Evolutionary conservation across 2,329 filamentous ascomycete genomes (phyloP).

Genomic region (Trichoderma endophyticum): DNA sequence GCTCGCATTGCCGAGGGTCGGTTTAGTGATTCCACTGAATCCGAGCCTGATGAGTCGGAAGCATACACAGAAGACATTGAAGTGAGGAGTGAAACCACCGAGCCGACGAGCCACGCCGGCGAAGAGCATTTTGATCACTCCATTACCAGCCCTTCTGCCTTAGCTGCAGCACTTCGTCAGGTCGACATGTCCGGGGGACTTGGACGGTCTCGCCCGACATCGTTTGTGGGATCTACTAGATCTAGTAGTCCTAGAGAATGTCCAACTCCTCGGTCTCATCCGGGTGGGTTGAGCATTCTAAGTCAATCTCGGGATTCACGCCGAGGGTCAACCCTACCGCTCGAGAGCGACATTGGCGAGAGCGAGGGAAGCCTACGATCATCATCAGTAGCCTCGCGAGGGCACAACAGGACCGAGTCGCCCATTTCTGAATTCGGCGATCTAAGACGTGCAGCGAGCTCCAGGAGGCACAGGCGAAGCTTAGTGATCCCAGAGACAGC

Average conservation of each 20-base stretch:
- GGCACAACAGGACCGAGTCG: slow-evolving; percentile 74
- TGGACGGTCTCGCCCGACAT: slow-evolving; percentile 47
- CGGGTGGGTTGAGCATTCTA: slow-evolving; percentile 54
- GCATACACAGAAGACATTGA: slow-evolving; percentile 23
- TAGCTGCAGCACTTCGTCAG: slow-evolving; percentile 52
- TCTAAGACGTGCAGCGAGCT: slow-evolving; percentile 71
- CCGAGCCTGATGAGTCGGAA: slow-evolving; percentile 46
- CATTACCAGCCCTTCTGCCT: slow-evolving; percentile 45
- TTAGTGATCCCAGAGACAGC: slow-evolving; percentile 75
- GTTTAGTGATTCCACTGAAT: slow-evolving; percentile 71
- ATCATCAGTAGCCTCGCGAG: slow-evolving; percentile 66
- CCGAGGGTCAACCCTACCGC: slow-evolving; percentile 67
- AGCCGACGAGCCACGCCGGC: slow-evolving; percentile 25
- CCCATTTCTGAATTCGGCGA: slow-evolving; percentile 82
- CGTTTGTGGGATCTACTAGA: slow-evolving; percentile 66
- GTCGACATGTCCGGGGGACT: slow-evolving; percentile 33
- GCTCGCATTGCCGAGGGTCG: slow-evolving; percentile 82
- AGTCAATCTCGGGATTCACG: slow-evolving; percentile 63
- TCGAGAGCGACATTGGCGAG: slow-evolving; percentile 79
- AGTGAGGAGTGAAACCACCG: slow-evolving; percentile 38
- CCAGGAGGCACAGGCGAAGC: slow-evolving; percentile 81
- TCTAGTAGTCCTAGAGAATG: slow-evolving; percentile 90
- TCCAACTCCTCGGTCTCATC: slow-evolving; percentile 83
- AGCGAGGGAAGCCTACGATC: slow-evolving; percentile 89
- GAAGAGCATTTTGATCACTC: slow-evolving; percentile 48